Percentiles rank a stretch among this genome's conserved stretches.
Evolutionary conservation across 2,329 filamentous ascomycete species (phyloP).

Genomic region (Trichoderma sp.): DNA sequence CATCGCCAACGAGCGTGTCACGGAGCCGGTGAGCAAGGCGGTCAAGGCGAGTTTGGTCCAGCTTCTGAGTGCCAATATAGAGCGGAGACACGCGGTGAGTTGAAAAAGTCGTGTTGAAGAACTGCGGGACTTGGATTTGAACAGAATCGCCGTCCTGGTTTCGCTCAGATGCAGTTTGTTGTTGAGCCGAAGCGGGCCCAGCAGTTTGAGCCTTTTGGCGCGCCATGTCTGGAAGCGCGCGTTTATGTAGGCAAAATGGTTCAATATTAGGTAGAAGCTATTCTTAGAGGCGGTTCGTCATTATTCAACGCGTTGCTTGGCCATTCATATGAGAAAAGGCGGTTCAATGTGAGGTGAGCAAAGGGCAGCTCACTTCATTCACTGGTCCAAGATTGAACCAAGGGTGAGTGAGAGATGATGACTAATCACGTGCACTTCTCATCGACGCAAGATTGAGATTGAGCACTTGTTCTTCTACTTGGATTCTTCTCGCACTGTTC

Average conservation of each 20-base stretch:
- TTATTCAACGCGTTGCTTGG: background rate
- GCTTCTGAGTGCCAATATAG: conserved; percentile 43
- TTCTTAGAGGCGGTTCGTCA: background rate
- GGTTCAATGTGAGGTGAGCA: background rate
- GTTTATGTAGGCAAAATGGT: background rate
- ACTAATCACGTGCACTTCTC: background rate
- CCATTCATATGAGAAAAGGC: background rate
- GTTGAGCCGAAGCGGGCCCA: background rate
- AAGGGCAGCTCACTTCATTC: background rate
- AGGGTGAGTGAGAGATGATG: background rate
- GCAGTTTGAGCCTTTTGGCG: conserved; percentile 5
- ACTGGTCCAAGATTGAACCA: background rate
- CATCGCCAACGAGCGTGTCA: conserved; percentile 56
- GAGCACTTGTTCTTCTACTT: background rate
- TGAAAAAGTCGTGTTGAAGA: conserved; percentile 60
- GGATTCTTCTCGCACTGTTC: background rate
- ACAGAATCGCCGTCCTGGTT: conserved; percentile 17
- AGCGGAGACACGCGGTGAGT: conserved; percentile 56
- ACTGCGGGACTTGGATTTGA: conserved; percentile 37
- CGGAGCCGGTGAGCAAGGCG: conserved; percentile 49
- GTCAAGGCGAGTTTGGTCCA: conserved; percentile 41
- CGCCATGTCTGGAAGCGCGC: conserved; percentile 8
- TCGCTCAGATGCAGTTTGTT: background rate
- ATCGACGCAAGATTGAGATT: background rate
- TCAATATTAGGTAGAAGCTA: background rate